These are phyloP conservation scores for Ganoderma lucidum DNA, from an alignment of 1,284 basidiomycete species.

Conservation along the genomic window DNA sequence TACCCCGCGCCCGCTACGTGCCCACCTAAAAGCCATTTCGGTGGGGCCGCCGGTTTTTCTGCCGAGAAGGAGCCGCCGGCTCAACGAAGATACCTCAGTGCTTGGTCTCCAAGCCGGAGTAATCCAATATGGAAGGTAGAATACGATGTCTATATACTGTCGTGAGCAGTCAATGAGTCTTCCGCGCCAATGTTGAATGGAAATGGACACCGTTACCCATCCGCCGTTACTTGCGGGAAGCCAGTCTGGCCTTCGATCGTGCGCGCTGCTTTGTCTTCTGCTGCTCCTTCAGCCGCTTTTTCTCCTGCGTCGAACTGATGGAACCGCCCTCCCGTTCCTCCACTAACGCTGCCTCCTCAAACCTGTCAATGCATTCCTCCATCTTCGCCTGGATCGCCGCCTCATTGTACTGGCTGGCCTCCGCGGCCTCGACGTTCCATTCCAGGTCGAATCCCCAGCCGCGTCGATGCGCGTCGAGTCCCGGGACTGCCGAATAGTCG, in stretches of 20 bases:
- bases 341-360: conserved; percentile 50
- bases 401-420: conserved; percentile 45
- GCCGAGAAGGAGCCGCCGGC: neutral
- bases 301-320: conserved; percentile 75
- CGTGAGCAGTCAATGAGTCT: neutral
- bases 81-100: neutral
- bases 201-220: neutral
- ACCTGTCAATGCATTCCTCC: conserved; percentile 71
- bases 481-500: conserved; percentile 16
- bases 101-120: neutral
- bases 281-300: conserved; percentile 64
- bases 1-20: conserved; percentile 36
- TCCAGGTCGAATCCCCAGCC: conserved; percentile 89
- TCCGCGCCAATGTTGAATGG: no score
- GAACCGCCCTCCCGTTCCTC: conserved; percentile 63
- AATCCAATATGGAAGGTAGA: conserved; percentile 7
- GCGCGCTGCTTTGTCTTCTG: conserved; percentile 52
- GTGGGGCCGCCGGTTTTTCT: neutral
- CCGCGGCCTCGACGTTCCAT: conserved; percentile 54
- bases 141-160: neutral
- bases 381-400: conserved; percentile 65
- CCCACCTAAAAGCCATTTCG: conserved; percentile 11
- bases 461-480: conserved; percentile 38
- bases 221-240: conserved; percentile 20
- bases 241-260: conserved; percentile 39